Conservation (phyloP, 495 filamentous ascomycete genomes). For the Aspergillus carlsbadensis region DNA sequence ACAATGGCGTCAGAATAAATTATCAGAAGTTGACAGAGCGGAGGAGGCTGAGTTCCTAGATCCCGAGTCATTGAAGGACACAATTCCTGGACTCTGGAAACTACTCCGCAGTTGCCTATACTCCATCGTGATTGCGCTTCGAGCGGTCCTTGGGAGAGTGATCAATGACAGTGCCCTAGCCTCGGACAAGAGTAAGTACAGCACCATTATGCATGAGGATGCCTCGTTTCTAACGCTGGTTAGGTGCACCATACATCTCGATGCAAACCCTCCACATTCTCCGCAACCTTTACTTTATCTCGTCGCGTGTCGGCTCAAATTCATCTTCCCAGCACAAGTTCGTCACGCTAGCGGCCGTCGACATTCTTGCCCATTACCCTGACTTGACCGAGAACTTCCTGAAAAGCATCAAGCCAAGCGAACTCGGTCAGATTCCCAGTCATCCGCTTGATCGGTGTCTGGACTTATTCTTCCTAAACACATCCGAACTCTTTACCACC, state of each 20-base stretch:
- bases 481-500: constrained; percentile 79
- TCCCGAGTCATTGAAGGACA: constrained; percentile 64
- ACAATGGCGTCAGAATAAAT: constrained; percentile 83
- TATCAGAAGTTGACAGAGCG: constrained; percentile 77
- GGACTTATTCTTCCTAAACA: constrained; percentile 91
- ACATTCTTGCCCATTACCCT: constrained; percentile 77
- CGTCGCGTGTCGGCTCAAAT: constrained; percentile 70
- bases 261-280: constrained; percentile 76
- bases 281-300: constrained; percentile 84
- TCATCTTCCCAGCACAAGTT: constrained; percentile 81
- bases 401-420: constrained; percentile 55
- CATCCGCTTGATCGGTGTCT: constrained; percentile 76
- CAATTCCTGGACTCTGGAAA: constrained; percentile 78
- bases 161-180: constrained; percentile 55
- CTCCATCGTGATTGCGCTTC: constrained; percentile 70
- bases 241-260: constrained; percentile 68
- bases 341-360: constrained; percentile 83
- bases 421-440: constrained; percentile 62
- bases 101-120: constrained; percentile 79
- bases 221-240: neutral
- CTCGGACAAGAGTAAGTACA: constrained; percentile 51
- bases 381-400: constrained; percentile 69
- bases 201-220: neutral
- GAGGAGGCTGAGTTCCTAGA: constrained; percentile 71
- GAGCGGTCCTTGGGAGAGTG: constrained; percentile 68